Base-by-base conservation (phyloP, 306 rosid species). In the Trichosanthes cucumerina region DNA sequence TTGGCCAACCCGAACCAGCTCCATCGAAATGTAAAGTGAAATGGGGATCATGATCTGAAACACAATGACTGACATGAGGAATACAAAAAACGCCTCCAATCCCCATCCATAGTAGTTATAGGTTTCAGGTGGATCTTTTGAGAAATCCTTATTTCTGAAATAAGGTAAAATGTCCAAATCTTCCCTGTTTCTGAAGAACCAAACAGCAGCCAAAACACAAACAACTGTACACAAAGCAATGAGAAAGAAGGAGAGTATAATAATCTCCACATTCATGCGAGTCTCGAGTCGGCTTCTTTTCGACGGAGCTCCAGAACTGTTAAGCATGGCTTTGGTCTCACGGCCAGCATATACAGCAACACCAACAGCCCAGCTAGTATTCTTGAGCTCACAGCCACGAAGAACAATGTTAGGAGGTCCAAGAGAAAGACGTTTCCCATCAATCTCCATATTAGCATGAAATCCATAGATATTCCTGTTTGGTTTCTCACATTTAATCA, bases 41-140 rank as follows among this genome's bases (percentile, higher is more conserved):
- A 95, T 95, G 13, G 99, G 99, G 74, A 95, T 95, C 99, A 95
- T 95, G 76, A 95, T 76, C 88, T 95, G 99, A 85, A 82, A 95
- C 59, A 95, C 97, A 73, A 95, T 95, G 81, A 95, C 85, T 56
- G 97, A 86, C 99, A 88, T 95, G 80, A 95, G 97, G 88, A 95
- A 95, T 12, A 91, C 86, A 88, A 95, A 92, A 50, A 91, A 4
- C 6, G 87, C 87, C 80, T 95, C 97, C 83, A 73, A n/a, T 60
- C 86, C 97, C 99, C 93, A 85, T 75, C 92, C 91, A 63, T 86
- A 85, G 83, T 89, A 95, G 16, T 91, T 58, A 59, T 92, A 95
- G 47, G 70, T 57, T 9, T 88, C 79, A 31, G 12, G 80, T 59
- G 76, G 26, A 31, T 39, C 83, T 21, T 75, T 9, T 0, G 90